phyloP scores from a whole-genome alignment of 2,329 filamentous ascomycete species.

The Biscogniauxia mediterranea region DNA sequence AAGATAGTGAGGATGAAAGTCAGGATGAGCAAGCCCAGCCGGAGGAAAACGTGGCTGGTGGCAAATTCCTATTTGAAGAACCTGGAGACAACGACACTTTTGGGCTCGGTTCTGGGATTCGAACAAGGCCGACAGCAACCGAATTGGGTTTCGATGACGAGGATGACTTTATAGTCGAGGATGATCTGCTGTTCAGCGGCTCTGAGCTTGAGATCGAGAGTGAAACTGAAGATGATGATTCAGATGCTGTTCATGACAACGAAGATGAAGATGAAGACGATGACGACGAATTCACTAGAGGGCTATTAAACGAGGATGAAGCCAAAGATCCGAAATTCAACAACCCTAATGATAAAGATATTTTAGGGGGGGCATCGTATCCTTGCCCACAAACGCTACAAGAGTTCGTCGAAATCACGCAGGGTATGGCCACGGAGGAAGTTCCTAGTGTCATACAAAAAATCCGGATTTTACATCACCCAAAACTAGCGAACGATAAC shows the following conservation, averaged over 20 bases:
- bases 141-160: slow-evolving; percentile 83
- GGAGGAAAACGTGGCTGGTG: slow-evolving; percentile 26
- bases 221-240: slow-evolving; percentile 41
- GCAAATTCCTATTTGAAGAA: slow-evolving; percentile 27
- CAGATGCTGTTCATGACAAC: slow-evolving; percentile 39
- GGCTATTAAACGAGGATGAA: slow-evolving; percentile 61
- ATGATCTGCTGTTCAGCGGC: slow-evolving; percentile 80
- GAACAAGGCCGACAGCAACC: slow-evolving; percentile 53
- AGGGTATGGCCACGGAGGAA: slow-evolving; percentile 60
- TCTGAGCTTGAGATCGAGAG: slow-evolving; percentile 58
- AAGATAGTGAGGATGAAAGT: slow-evolving; percentile 38
- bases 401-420: slow-evolving; percentile 68
- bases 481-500: slow-evolving; percentile 80
- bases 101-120: slow-evolving; percentile 59
- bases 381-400: slow-evolving; percentile 80
- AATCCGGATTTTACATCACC: slow-evolving; percentile 88
- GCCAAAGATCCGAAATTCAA: slow-evolving; percentile 52
- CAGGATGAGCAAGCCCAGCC: slow-evolving; percentile 30
- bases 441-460: slow-evolving; percentile 80
- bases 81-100: slow-evolving; percentile 56
- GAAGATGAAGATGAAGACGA: slow-evolving; percentile 43
- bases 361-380: slow-evolving; percentile 66
- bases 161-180: slow-evolving; percentile 89
- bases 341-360: slow-evolving; percentile 34
- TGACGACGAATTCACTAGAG: slow-evolving; percentile 72